Conservation (phyloP, 495 filamentous ascomycete genomes). For the Diplogelasinospora grovesii region DNA sequence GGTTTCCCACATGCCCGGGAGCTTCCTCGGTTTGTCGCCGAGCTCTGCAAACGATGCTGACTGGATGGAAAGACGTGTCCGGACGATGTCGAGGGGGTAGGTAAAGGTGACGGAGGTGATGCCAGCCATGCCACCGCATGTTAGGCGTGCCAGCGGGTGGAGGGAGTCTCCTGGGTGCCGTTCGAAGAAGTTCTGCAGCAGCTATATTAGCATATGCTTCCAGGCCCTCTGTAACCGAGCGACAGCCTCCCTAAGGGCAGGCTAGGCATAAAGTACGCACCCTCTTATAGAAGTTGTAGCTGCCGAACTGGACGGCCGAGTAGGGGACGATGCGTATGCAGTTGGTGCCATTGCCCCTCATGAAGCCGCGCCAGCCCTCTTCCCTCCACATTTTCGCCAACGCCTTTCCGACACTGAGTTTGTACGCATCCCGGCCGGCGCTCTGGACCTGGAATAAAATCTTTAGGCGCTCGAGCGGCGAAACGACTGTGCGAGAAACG, state of each 20-base stretch:
- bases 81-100: conserved; percentile 89
- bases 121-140: conserved; percentile 84
- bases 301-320: conserved; percentile 95
- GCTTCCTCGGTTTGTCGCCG: conserved; percentile 47
- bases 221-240: neutral
- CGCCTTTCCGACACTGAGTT: conserved; percentile 80
- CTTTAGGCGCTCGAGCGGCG: conserved; percentile 89
- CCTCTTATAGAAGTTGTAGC: conserved; percentile 94
- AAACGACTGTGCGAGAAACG: conserved; percentile 95
- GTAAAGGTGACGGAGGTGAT: conserved; percentile 82
- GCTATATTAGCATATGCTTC: neutral
- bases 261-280: conserved; percentile 42
- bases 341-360: conserved; percentile 96
- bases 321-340: conserved; percentile 98
- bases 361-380: conserved; percentile 92
- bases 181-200: conserved; percentile 63
- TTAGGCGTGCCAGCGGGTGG: conserved; percentile 59
- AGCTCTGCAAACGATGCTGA: conserved; percentile 87
- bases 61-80: conserved; percentile 91
- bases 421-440: conserved; percentile 84
- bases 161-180: conserved; percentile 60
- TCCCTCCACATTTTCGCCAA: conserved; percentile 92
- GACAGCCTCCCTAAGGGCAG: neutral
- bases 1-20: conserved; percentile 91
- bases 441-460: conserved; percentile 97